Base-by-base conservation (phyloP, 352 stramenopile genomes). In the Globisporangium parvum region DNA sequence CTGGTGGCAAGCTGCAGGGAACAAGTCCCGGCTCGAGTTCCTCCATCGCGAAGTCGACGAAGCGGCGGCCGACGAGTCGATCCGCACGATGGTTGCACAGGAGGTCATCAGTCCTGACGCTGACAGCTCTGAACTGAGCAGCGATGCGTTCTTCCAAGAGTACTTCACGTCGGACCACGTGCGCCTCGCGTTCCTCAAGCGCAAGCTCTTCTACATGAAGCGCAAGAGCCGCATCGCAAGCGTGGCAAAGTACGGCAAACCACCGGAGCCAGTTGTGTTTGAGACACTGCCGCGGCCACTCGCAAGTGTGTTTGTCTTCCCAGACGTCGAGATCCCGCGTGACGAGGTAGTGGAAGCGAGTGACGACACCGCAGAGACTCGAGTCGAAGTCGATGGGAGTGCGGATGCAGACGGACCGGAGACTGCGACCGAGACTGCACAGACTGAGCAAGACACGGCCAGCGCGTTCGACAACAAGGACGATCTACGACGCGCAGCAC, bases 11-110 rank as follows among this genome's bases (percentile, higher is more conserved):
- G 55, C 66, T 17, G 44, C 51, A 45, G 59, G 66, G 2, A 88
- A 88, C 39, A 68, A 71, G n/a, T 60, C 77, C 47, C 77, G 80
- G 9, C 55, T 68, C 15, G 67, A 79, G 2, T 87, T 87, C 44
- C 48, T 91, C 15, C 66, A 70, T 23, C 64, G 69, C 23, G 77
- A 88, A 41, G 56, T 72, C 3, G 45, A 70, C 17, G 75, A 85
- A 44, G 80, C 77, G n/a, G 60, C 64, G 9, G 47, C 39, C 1
- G 80, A 72, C 31, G 62, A 66, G 9, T 51, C 55, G 3, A 71
- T 86, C n/a, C 57, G 63, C 6, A 47, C 71, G 20, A 55, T 80
- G 10, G 39, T 88, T 17, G 58, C 57, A 6, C 47, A 70, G 42
- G 70, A 84, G 37, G 24, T 24, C 8, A 47, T 24, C 18, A 9